phyloP scores from a whole-genome alignment of 2,329 filamentous ascomycete genomes.

The Aspergillus persii region DNA sequence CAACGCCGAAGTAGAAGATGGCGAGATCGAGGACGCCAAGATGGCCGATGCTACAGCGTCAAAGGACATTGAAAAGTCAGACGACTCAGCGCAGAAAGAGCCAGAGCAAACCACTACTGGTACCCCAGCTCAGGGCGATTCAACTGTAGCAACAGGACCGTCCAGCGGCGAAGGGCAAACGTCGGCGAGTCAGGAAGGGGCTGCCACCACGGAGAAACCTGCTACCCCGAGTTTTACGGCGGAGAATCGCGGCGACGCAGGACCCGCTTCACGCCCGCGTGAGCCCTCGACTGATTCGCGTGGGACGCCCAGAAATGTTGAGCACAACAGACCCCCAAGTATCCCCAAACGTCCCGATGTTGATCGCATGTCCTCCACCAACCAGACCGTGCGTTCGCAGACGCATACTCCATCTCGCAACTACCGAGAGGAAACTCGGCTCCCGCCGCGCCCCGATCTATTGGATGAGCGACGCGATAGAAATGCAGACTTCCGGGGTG shows the following conservation, averaged over 20 bases:
- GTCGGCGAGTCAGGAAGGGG: constrained; percentile 7
- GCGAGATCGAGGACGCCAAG: constrained; percentile 47
- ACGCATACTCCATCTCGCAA: constrained; percentile 39
- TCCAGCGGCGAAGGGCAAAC: constrained; percentile 3
- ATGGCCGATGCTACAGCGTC: constrained; percentile 33
- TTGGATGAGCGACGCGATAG: constrained; percentile 41
- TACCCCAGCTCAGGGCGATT: constrained; percentile 9
- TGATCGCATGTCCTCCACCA: constrained; percentile 29
- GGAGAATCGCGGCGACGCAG: constrained; percentile 13
- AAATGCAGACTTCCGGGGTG: constrained; percentile 36
- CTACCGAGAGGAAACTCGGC: constrained; percentile 36
- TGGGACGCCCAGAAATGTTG: constrained; percentile 26
- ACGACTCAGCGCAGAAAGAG: constrained; percentile 9
- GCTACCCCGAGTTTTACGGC: constrained; percentile 1
- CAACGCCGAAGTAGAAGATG: constrained; percentile 44
- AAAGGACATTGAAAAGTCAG: constrained; percentile 7
- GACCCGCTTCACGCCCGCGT: constrained; percentile 16
- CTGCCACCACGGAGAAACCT: constrained; percentile 9
- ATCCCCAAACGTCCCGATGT: constrained; percentile 40
- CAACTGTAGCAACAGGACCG: constrained; percentile 7
- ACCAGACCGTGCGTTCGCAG: constrained; percentile 30
- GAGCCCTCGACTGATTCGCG: constrained; percentile 21
- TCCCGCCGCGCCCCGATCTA: constrained; percentile 40
- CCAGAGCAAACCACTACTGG: constrained; percentile 12
- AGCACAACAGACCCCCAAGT: constrained; percentile 28